Conservation (phyloP, 192 early-diverging fungal species). For the Coemansia furcata region DNA sequence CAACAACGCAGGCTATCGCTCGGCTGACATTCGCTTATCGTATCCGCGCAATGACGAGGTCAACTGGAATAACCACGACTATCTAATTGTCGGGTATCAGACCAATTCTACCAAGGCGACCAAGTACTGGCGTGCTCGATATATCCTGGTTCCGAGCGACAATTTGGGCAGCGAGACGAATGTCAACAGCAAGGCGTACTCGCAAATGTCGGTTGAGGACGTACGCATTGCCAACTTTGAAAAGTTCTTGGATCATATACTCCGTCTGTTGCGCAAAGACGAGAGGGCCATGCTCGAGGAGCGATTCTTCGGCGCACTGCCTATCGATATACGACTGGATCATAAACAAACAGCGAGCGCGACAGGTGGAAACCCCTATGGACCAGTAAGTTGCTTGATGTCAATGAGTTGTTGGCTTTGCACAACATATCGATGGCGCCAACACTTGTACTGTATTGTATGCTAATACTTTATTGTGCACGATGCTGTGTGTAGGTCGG, state of each 20-base stretch:
- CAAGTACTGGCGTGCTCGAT: constrained; percentile 84
- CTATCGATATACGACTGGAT: constrained; percentile 20
- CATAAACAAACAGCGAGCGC: background rate
- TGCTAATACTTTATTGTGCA: background rate
- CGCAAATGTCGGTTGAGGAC: constrained; percentile 84
- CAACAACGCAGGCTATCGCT: constrained; percentile 60
- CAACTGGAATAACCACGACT: constrained; percentile 94
- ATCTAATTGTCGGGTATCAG: constrained; percentile 83
- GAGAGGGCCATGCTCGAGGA: constrained; percentile 29
- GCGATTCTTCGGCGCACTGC: constrained; percentile 28
- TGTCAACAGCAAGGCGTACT: constrained; percentile 55
- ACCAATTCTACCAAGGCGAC: constrained; percentile 75
- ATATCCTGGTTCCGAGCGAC: constrained; percentile 84
- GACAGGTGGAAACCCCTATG: background rate
- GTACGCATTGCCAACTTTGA: constrained; percentile 81
- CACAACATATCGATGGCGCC: background rate
- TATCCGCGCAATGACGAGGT: constrained; percentile 77
- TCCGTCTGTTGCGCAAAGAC: constrained; percentile 32
- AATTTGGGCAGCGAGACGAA: constrained; percentile 54
- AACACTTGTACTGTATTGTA: background rate
- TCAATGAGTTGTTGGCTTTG: background rate
- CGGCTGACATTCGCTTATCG: constrained; percentile 59
- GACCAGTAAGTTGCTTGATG: background rate
- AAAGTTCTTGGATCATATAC: constrained; percentile 71
- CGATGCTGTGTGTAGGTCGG: background rate